Conservation (phyloP, 169 alveolate species). For the Theileria orientalis region DNA sequence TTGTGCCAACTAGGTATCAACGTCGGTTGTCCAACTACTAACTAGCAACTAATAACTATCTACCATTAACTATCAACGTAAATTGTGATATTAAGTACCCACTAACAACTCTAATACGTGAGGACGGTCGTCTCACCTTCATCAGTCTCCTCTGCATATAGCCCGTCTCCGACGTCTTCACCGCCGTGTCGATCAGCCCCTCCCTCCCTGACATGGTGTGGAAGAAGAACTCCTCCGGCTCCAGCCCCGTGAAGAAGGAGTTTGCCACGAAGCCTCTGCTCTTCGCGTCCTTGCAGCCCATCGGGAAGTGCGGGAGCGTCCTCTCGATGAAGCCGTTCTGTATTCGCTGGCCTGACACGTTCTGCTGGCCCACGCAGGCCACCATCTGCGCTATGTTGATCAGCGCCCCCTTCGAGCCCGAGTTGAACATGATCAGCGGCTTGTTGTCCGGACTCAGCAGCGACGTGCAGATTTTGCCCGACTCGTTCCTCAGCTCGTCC, state of each 20-base stretch:
- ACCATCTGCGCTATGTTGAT: conserved; percentile 98
- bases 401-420: conserved; percentile 98
- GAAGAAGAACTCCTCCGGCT: conserved; percentile 97
- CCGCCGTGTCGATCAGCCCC: conserved; percentile 98
- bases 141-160: conserved; percentile 98
- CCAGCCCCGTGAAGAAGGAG: conserved; percentile 91
- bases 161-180: conserved; percentile 99
- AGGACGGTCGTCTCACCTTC: conserved; percentile 67
- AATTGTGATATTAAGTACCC: background rate
- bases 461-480: conserved; percentile 90
- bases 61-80: too few relatives aligned
- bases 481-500: conserved; percentile 92
- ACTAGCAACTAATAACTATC: too few relatives aligned
- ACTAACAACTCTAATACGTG: background rate
- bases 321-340: conserved; percentile 96
- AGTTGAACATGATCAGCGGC: conserved; percentile 94
- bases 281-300: conserved; percentile 88
- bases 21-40: too few relatives aligned
- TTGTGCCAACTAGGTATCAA: too few relatives aligned
- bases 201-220: conserved; percentile 99
- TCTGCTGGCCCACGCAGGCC: conserved; percentile 99
- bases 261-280: conserved; percentile 97
- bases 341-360: conserved; percentile 91
- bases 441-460: conserved; percentile 87
- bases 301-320: conserved; percentile 96